Base-by-base conservation (phyloP, 257 asterid species). In the Eustoma russellianum region DNA sequence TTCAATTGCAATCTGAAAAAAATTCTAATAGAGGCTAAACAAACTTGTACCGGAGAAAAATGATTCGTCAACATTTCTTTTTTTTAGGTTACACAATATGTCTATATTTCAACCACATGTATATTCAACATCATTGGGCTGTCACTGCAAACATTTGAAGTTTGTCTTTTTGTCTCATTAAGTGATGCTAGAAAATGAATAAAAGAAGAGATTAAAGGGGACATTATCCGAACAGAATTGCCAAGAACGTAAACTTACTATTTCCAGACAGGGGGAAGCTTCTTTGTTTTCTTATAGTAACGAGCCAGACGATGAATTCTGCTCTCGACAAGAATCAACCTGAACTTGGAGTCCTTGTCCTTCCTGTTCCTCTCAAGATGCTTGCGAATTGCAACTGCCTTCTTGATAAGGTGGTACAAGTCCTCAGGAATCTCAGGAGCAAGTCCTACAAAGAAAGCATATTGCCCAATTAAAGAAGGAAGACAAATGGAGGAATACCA, bases 321-420 rank as follows among this genome's bases (percentile, higher is more conserved):
- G 74, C 78, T 72, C 54, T 72, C 78, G 4, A 72, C 78, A 17
- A 72, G 78, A 44, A 72, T 72, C 78, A 72, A 38, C 48, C 78
- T 64, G 19, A 72, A 72, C 57, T 72, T 72, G 46, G 74, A 67
- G 33, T 72, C 78, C 59, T 72, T 72, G 51, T 72, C 78, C 50
- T 72, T 72, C 45, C 78, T 72, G 46, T 68, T 72, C 48, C 78
- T 68, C 46, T 72, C 78, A 7, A 72, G 62, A 68, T 72, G 78
- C 38, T 72, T 72, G 62, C 78, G 17, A 49, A 72, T 72, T 6
- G 78, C 78, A 17, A 72, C 78, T n/a, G 74, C 78, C 63, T 68
- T 72, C 74, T 72, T 72, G 47, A 72, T 72, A 2, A 72, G 57
- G 41, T 72, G 78, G 66, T 72, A 72, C 53, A 72, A 41, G 30